Conservation (phyloP, 129 eudicot species). For the Gnaphalium uliginosum region DNA sequence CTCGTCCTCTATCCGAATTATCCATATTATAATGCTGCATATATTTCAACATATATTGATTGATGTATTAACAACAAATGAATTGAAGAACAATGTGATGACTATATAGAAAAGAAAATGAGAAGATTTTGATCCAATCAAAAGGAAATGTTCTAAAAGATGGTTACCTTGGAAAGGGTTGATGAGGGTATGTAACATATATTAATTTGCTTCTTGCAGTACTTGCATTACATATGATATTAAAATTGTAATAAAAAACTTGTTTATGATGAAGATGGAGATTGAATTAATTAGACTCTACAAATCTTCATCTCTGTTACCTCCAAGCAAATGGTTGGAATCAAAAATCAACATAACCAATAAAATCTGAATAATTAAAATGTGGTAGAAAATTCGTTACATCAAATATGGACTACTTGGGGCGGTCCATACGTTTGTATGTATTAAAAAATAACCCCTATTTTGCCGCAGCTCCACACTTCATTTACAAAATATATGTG, state of each 20-base stretch:
- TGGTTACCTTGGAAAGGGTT: not conserved
- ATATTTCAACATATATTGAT: not conserved
- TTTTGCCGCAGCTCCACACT: not conserved
- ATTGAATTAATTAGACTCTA: constrained; percentile 20
- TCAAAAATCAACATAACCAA: constrained; percentile 8
- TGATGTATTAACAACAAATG: not conserved
- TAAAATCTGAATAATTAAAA: constrained; percentile 6
- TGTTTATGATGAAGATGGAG: constrained; percentile 21
- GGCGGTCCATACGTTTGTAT: not conserved
- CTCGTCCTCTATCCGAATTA: constrained; percentile 9
- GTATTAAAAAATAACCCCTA: not conserved
- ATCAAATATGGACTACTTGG: constrained; percentile 3
- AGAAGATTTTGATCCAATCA: not conserved
- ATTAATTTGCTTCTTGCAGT: not conserved
- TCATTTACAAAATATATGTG: not conserved
- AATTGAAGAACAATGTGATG: not conserved
- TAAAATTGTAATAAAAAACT: not conserved
- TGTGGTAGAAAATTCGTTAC: not conserved
- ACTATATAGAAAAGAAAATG: too few relatives aligned
- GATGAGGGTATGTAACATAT: constrained; percentile 2
- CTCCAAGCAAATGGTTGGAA: constrained; percentile 26
- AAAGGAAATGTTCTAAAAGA: not conserved
- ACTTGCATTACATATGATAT: not conserved
- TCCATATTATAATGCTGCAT: constrained; percentile 16
- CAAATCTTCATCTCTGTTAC: constrained; percentile 23